Conservation (phyloP, 208 protist genomes). For the Trypanosoma cruzi region DNA sequence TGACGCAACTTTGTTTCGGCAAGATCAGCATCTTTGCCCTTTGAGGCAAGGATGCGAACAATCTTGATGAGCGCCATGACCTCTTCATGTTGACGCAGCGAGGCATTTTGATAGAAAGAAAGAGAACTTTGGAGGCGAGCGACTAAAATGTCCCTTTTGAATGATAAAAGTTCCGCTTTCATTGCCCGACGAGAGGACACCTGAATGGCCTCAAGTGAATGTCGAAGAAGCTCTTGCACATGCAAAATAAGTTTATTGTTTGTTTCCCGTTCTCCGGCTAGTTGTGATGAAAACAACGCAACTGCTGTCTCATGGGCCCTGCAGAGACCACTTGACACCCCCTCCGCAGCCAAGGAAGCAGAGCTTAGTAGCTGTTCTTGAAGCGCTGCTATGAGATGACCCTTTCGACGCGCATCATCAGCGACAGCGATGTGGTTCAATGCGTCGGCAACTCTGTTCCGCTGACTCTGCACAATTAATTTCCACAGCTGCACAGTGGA, state of each 20-base stretch:
- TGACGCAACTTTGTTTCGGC: constrained; percentile 40
- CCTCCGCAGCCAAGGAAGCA: constrained; percentile 21
- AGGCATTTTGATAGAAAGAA: constrained; percentile 43
- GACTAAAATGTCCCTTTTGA: constrained; percentile 44
- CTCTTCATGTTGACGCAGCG: constrained; percentile 49
- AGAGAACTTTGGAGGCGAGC: constrained; percentile 52
- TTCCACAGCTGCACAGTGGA: constrained; percentile 13
- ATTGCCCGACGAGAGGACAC: constrained; percentile 35
- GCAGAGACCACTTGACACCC: background rate
- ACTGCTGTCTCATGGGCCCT: constrained; percentile 3
- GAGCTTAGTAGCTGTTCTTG: constrained; percentile 31
- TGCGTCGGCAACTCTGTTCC: constrained; percentile 2
- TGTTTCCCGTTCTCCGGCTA: constrained; percentile 36
- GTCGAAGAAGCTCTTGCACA: constrained; percentile 38
- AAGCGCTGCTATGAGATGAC: background rate
- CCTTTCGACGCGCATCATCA: constrained; percentile 3
- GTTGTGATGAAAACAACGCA: constrained; percentile 33
- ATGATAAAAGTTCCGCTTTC: constrained; percentile 42
- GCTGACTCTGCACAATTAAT: constrained; percentile 20
- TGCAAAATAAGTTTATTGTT: constrained; percentile 43
- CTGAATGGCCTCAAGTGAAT: constrained; percentile 34
- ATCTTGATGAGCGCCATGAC: constrained; percentile 67
- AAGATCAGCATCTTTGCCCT: constrained; percentile 41
- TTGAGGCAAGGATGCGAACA: constrained; percentile 55
- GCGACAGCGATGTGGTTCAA: constrained; percentile 3